Evolutionary conservation across 1,139 yeast genomes (phyloP).

Genomic region (Diutina sp.): DNA sequence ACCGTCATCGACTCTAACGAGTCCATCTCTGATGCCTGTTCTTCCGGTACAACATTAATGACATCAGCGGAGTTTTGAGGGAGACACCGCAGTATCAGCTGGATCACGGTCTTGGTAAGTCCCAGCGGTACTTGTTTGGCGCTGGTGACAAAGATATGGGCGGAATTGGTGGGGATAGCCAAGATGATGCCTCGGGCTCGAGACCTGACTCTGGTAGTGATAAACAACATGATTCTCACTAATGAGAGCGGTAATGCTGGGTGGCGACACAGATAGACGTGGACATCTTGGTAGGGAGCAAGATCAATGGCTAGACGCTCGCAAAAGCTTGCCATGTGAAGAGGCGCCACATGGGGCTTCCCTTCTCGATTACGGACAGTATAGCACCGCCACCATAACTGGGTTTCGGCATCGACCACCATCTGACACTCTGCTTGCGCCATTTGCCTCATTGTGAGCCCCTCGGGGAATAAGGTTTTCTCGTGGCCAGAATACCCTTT

Average conservation of each 20-base stretch:
- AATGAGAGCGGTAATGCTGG: constrained; percentile 48
- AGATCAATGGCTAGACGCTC: neutral
- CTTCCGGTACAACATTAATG: constrained; percentile 6
- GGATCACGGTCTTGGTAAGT: neutral
- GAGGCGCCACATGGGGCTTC: constrained; percentile 13
- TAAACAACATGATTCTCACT: constrained; percentile 52
- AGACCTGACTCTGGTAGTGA: neutral
- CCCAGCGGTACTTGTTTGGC: neutral
- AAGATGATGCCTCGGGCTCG: constrained; percentile 37
- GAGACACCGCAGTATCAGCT: constrained; percentile 28
- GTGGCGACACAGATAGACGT: constrained; percentile 56
- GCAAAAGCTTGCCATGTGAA: constrained; percentile 23
- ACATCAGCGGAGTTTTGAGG: constrained; percentile 24
- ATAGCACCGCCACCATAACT: constrained; percentile 46
- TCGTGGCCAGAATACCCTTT: neutral
- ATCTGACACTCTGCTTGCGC: constrained; percentile 64
- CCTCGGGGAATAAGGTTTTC: constrained; percentile 18
- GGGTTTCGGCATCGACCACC: constrained; percentile 42
- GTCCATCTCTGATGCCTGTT: constrained; percentile 13
- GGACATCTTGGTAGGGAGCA: constrained; percentile 20
- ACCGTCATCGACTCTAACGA: constrained; percentile 43
- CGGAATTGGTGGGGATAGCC: constrained; percentile 57
- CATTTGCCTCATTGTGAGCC: constrained; percentile 53
- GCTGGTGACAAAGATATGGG: constrained; percentile 34
- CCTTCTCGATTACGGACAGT: constrained; percentile 31